Evolutionary conservation across 345 rosid genomes (phyloP), one percentile per base, ranked within the genome.

Genomic region (Hypericum androsaemum): DNA sequence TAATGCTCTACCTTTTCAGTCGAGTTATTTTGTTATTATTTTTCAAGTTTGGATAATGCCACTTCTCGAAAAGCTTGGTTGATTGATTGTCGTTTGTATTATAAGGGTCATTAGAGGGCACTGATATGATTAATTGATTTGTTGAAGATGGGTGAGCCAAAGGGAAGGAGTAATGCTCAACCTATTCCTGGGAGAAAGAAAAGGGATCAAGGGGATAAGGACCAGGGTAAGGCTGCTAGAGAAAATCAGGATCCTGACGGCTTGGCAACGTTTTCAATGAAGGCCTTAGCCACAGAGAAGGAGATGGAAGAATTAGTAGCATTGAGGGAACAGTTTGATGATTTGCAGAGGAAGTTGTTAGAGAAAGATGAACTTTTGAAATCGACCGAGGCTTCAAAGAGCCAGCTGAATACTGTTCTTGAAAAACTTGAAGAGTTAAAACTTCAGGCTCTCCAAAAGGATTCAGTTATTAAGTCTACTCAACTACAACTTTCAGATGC

Each of bases 291-390:
- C 50, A 49, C 76, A 5, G 94, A 81, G 45, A 84, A 71, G 52
- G 82, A 74, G 50, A 49, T 64, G 15, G 88, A 84, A 57, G 96
- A 88, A 74, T 60, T 83, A 43, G 58, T 49, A 49, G 70, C 66
- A 48, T 66, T 92, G 58, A 77, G 81, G 57, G 94, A 75, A 58
- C 83, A 92, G 69, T 71, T 85, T 65, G 84, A 70, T 60, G 94
- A 81, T 54, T 71, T 94, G 65, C 87, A 82, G 53, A 62, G 60
- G 50, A 81, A 80, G 75, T 49, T 94, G 48, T 43, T 68, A 7
- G 95, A 85, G 65, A 94, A 83, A 70, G 99, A 94, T 59, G 99
- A 94, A 45, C 73, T 88, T 57, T 67, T 88, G 63, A 83, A 78
- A 70, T 76, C 87, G 7, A 70, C 73, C 41, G 95, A 85, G 60